Base-by-base conservation (phyloP, 257 asterid species). In the Solanum virginianum region DNA sequence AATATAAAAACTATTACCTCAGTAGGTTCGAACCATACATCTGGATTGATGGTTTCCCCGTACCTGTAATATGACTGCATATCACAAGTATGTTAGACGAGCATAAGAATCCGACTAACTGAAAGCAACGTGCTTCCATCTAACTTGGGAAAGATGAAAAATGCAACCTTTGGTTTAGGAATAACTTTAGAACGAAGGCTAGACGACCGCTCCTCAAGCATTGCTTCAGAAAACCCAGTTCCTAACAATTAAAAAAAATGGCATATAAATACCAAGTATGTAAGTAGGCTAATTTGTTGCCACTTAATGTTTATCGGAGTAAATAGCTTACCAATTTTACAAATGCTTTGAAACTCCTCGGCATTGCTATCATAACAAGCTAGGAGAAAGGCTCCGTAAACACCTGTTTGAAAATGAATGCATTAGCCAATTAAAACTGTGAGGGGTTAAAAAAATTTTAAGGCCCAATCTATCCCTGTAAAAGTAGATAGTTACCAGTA, bases 21-120 rank as follows among this genome's bases (percentile, higher is more conserved):
- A 26, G 93, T 89, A 43, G 99, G 95, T 88, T 97, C 99, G 88
- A 95, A 97, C 99, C 99, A 97, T 66, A 97, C 98, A 92, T 97
- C 99, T 69, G 99, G 99, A 85, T 88, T 89, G 84, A 91, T 80
- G 71, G 91, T 86, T 83, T 94, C 99, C 7, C 95, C 87, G 88
- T 90, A 93, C 88, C 98, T 93, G 89, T 92, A 97, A 89, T 93
- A 97, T 80, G 98, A 87, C 98, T 97, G 96, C 81, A 88, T 68
- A 90, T 17, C 36, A 82, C 70, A 81, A 26, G 55, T 41, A 77
- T 77, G 81, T 87, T 85, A 89, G 85, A 83, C 53, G 79, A 39
- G 59, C 80, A 84, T 24, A 77, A 56, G 60, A 70, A 22, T 16
- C 68, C 4, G 24, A 79, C 17, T 17, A 56, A 65, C 54, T 80